Evolutionary conservation across 768 basidiomycete genomes (phyloP).

Genomic region (Tricholoma flavovirens): DNA sequence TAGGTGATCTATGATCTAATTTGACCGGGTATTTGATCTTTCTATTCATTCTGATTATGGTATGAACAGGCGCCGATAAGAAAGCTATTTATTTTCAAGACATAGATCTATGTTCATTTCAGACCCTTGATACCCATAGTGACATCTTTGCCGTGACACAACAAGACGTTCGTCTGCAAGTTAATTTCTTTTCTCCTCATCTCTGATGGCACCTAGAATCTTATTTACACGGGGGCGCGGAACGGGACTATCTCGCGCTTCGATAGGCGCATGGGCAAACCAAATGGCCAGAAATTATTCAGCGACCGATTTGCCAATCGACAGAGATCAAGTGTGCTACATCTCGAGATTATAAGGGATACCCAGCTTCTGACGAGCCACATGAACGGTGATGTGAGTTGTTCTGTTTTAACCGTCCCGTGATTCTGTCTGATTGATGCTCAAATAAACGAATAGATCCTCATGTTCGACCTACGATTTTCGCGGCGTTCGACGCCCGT

Average conservation of each 20-base stretch:
- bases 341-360: conserved; percentile 44
- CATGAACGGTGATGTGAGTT: conserved; percentile 54
- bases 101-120: conserved; percentile 35
- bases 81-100: conserved; percentile 49
- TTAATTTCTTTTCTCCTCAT: not conserved
- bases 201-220: conserved; percentile 28
- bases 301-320: conserved; percentile 25
- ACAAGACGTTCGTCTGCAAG: conserved; percentile 33
- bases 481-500: conserved; percentile 37
- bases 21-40: not conserved
- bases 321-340: conserved; percentile 43
- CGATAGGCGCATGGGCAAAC: conserved; percentile 43
- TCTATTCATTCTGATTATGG: conserved; percentile 2
- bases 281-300: conserved; percentile 35
- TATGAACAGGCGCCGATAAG: conserved; percentile 42
- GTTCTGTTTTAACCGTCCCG: not conserved
- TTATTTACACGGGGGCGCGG: conserved; percentile 53
- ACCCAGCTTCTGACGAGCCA: conserved; percentile 51
- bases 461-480: conserved; percentile 60
- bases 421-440: not conserved
- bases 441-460: conserved; percentile 38
- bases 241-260: conserved; percentile 54
- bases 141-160: conserved; percentile 62
- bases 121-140: conserved; percentile 46
- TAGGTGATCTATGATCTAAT: conserved; percentile 40